These are phyloP conservation scores for Phymatotrichopsis omnivora DNA, from an alignment of 2,329 filamentous ascomycete species.

Conservation along the genomic window DNA sequence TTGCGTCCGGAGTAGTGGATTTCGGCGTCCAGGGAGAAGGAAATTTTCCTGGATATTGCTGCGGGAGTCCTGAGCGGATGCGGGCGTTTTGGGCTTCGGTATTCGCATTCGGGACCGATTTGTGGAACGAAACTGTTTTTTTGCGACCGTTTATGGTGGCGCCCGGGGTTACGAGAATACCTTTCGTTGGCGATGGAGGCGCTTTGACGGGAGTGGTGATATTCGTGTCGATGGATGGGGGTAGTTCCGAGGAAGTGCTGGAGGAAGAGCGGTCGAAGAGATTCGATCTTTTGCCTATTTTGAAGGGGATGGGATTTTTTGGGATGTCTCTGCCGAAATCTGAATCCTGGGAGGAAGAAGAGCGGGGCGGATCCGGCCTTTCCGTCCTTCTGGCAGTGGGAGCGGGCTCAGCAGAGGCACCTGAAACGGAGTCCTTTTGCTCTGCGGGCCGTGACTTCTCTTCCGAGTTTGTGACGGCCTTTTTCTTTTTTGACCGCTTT, in stretches of 20 bases:
- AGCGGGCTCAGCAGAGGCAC: too few relatives aligned
- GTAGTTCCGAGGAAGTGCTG: constrained; percentile 11
- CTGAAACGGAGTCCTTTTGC: too few relatives aligned
- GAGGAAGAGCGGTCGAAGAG: constrained; percentile 22
- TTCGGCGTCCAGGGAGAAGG: constrained; percentile 43
- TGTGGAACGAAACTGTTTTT: constrained; percentile 46
- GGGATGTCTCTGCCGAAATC: neutral
- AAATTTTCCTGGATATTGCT: constrained; percentile 44
- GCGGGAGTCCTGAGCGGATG: constrained; percentile 40
- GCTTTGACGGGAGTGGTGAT: constrained; percentile 10
- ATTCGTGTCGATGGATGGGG: constrained; percentile 3
- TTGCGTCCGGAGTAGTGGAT: constrained; percentile 30
- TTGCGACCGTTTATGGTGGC: constrained; percentile 40
- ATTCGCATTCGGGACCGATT: constrained; percentile 42
- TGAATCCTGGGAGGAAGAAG: too few relatives aligned
- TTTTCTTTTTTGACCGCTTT: constrained; percentile 14
- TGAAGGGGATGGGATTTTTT: constrained; percentile 20
- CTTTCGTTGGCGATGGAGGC: constrained; percentile 40
- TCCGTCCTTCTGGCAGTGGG: too few relatives aligned
- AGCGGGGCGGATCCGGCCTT: too few relatives aligned
- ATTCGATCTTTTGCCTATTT: constrained; percentile 19
- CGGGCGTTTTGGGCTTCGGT: constrained; percentile 35
- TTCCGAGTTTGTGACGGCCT: neutral
- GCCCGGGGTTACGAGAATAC: constrained; percentile 46
- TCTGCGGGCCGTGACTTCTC: too few relatives aligned